Base-by-base conservation (phyloP, 257 asterid species). In the Ligustrum vulgare region DNA sequence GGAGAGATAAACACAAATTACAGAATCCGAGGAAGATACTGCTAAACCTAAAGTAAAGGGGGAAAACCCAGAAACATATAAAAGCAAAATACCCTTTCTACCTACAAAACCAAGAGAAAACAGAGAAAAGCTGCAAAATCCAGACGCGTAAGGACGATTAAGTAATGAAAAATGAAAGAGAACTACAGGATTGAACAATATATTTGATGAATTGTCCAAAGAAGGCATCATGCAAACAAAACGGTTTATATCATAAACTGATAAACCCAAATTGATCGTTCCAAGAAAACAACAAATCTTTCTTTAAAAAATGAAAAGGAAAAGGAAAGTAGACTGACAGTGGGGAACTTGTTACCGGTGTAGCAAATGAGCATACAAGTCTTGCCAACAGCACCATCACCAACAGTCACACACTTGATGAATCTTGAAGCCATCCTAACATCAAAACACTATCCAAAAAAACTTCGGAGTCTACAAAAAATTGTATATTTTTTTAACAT, bases 321-420 rank as follows among this genome's bases (percentile, higher is more conserved):
- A 69, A 68, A 76, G 75, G 62, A 47, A 58, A 62, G 49, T 7
- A 75, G 39, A 80, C 91, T 88, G 70, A 94, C 98, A 75, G 98
- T 94, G 72, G 98, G 98, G 80, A 94, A 94, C 80, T 92, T 92
- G 89, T 94, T 94, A 72, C 97, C 92, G 86, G 98, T 94, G 74
- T 92, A 94, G 91, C 97, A 94, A 72, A 94, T 94, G 33, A 94
- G 97, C 97, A 94, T 94, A 90, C 98, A 94, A 64, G 98, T 94
- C 85, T 94, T 94, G 80, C 98, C 98, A 67, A 94, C 98, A 79
- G 98, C 98, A 11, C 98, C 98, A 90, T 94, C 98, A 73, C 98
- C 98, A 77, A 94, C 97, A 36, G 97, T 94, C 75, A 94, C 98
- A 84, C 98, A 94, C 84, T 94, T 94, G 87, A 94, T 94, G 89